Percentiles rank a stretch among this genome's conserved stretches.
phyloP scores from a whole-genome alignment of 192 early-diverging fungal genomes.

The Linnemannia exigua region DNA sequence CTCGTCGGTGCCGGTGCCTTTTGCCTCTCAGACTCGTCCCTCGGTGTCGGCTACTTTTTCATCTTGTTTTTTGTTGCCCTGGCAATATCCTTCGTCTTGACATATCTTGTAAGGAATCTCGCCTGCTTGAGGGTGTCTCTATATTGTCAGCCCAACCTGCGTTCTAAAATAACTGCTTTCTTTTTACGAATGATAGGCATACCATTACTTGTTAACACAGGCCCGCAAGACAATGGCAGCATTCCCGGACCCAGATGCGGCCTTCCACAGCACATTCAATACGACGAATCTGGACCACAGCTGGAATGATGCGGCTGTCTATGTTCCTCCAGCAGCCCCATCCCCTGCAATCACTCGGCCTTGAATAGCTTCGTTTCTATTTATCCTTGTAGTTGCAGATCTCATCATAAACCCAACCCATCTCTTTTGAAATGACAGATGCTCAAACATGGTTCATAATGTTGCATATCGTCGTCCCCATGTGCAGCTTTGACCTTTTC shows the following conservation, averaged over 20 bases:
- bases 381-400: not conserved
- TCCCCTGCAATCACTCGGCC: conserved; percentile 3
- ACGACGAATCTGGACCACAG: not conserved
- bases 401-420: not conserved
- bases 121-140: too few relatives aligned
- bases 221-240: conserved; percentile 27
- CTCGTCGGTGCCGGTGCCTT: conserved; percentile 25
- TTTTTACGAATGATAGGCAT: conserved; percentile 1
- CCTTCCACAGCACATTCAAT: conserved; percentile 5
- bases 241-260: conserved; percentile 4
- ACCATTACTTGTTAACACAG: conserved; percentile 32
- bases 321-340: conserved; percentile 13
- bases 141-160: too few relatives aligned
- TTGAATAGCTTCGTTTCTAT: not conserved
- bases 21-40: conserved; percentile 11
- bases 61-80: conserved; percentile 12
- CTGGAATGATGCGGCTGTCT: conserved; percentile 31
- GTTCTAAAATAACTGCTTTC: not conserved
- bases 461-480: too few relatives aligned
- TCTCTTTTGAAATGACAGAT: too few relatives aligned
- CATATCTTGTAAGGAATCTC: conserved; percentile 22
- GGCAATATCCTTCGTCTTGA: not conserved
- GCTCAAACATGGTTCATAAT: too few relatives aligned
- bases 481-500: too few relatives aligned
- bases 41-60: conserved; percentile 19